phyloP scores from a whole-genome alignment of 139 green algal species.

The Closterium sp. region DNA sequence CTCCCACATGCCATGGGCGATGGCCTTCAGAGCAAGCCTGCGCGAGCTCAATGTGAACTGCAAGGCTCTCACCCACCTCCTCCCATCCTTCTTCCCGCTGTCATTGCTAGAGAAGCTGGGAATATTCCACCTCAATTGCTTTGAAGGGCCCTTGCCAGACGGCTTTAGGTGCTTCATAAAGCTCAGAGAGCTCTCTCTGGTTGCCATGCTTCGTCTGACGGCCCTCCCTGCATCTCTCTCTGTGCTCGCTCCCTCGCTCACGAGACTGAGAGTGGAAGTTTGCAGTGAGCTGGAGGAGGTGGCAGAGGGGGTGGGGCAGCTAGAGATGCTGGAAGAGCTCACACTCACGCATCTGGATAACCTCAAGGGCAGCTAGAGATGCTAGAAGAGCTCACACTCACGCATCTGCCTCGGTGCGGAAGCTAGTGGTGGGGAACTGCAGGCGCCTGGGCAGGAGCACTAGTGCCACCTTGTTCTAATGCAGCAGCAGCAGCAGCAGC shows the following conservation, averaged over 20 bases:
- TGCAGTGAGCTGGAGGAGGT: not conserved
- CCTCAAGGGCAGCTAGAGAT: not conserved
- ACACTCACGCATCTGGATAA: not conserved
- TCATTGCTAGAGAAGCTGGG: not conserved
- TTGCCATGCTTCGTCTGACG: not conserved
- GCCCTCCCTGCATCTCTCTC: not conserved
- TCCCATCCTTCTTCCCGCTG: not conserved
- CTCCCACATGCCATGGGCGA: not conserved
- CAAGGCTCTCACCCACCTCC: not conserved
- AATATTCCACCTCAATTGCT: not conserved
- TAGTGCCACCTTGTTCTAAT: no score
- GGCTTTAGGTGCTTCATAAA: not conserved
- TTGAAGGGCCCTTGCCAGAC: not conserved
- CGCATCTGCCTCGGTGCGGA: no score
- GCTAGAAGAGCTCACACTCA: not conserved
- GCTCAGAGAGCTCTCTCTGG: not conserved
- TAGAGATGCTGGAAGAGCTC: not conserved
- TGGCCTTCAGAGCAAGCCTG: not conserved
- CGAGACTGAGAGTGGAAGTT: not conserved
- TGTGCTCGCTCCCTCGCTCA: not conserved
- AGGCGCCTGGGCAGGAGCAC: no score
- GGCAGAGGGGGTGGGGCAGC: no score
- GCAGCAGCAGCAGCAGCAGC: no score
- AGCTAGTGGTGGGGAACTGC: no score
- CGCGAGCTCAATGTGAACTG: not conserved